Base-by-base conservation (phyloP, 176 grass and related monocot genomes). In the Saccharum spontaneum region DNA sequence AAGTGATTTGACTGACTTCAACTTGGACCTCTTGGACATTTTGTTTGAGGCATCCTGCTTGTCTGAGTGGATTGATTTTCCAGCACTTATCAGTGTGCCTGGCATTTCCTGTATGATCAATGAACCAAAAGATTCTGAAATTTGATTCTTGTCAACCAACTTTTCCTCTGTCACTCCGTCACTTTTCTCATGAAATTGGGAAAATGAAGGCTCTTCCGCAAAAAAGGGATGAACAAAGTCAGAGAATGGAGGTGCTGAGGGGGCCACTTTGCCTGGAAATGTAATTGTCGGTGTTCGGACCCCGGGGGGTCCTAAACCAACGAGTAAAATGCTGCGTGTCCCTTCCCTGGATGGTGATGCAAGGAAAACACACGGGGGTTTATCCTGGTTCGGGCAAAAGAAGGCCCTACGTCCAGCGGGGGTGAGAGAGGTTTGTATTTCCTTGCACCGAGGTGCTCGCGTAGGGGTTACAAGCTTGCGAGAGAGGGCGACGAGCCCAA, bases 1-100 rank as follows among this genome's bases (percentile, higher is more conserved):
- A 74, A 99, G 97, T 59, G 83, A 88, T 75, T 92, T 92, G 39
- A 99, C 68, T 69, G 88, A 89, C 76, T 88, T 97, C 12, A 92
- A 91, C 82, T 97, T 99, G 82, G 83, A 39, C 79, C 82, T 87
- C 83, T 77, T 86, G 36, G 89, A 84, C 43, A 94, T 52, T 36
- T 87, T 65, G 70, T 37, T 92, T 60, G 90, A 83, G 37, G 71
- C 61, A 71, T 75, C 79, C 76, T 38, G 57, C 84, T 86, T 87
- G 54, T 31, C 85, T 60, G 82, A 86, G 38, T 76, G 77, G 48
- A 64, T 37, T 34, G 63, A 13, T 75, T 4, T 78, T 69, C 76
- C 50, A 45, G 79, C 76, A 74, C 60, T 63, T 78, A 26, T 57
- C 43, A 60, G 3, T 45, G 41, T 3, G 24, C 41, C 34, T 82